Percentiles rank a stretch among this genome's conserved stretches.
Conservation (phyloP, 1,284 basidiomycete genomes). For the Leccinum brunneo-olivaceum region DNA sequence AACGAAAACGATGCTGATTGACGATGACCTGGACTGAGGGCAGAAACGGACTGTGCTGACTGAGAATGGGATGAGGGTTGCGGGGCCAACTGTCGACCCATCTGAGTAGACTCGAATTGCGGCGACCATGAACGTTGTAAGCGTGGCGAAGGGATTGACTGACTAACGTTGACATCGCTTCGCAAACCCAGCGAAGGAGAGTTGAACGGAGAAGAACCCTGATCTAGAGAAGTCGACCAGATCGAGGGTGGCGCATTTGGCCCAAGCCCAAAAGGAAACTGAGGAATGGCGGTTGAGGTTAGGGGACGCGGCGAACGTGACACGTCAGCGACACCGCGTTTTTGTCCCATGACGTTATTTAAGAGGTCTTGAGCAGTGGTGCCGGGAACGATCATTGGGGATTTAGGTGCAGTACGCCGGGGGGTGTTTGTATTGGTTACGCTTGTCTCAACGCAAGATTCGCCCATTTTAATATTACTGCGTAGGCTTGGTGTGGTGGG, state of each 20-base stretch:
- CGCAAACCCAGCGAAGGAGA: slow-evolving; percentile 13
- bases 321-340: slow-evolving; percentile 13
- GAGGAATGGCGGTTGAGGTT: slow-evolving; percentile 30
- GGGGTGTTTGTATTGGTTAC: slow-evolving; percentile 19
- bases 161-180: slow-evolving; percentile 16
- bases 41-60: slow-evolving; percentile 9
- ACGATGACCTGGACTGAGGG: slow-evolving; percentile 13
- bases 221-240: slow-evolving; percentile 49
- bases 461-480: slow-evolving; percentile 27
- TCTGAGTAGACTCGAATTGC: slow-evolving; percentile 19
- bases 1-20: slow-evolving; percentile 13
- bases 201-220: slow-evolving; percentile 27
- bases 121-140: slow-evolving; percentile 17
- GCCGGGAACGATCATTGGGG: slow-evolving; percentile 22
- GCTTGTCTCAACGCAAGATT: slow-evolving; percentile 15
- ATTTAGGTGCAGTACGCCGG: slow-evolving; percentile 16
- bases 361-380: slow-evolving; percentile 62
- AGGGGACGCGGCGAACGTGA: slow-evolving; percentile 25
- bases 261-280: slow-evolving; percentile 41
- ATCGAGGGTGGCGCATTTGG: slow-evolving; percentile 40
- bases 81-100: slow-evolving; percentile 3
- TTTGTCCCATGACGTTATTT: slow-evolving; percentile 44
- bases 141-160: slow-evolving; percentile 15
- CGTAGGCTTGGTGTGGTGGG: slow-evolving; percentile 19
- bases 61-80: slow-evolving; percentile 12